Base-by-base conservation (phyloP, 768 basidiomycete genomes). In the Pleurotus pulmonarius region DNA sequence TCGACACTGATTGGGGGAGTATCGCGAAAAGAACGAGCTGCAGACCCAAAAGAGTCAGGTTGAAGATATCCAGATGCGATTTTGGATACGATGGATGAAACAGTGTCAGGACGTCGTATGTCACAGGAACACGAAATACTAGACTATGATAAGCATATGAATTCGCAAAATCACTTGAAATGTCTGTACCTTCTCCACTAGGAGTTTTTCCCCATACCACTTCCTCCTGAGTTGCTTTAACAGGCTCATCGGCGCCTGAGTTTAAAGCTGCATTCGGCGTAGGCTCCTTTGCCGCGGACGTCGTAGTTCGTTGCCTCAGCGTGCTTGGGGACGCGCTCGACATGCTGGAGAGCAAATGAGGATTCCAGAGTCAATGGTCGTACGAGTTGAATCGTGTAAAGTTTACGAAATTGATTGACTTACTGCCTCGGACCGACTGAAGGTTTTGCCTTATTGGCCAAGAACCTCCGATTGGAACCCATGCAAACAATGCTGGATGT, bases 51-150 rank as follows among this genome's bases (percentile, higher is more conserved):
- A 94, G 77, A 2, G 80, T 81, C n/a, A 98, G 75, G 61, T 92
- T 96, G 56, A 95, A 68, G 15, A 94, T 64, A 69, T 98, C 95
- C 37, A 98, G 75, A 64, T 97, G 90, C 61, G 88, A 95, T 71
- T 95, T 95, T 0, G 87, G 86, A 64, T 89, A 85, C 0, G 77
- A 75, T 3, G 93, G 93, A 69, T 93, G 79, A 67, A 96, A 92
- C 4, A 96, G 76, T 0, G 93, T 94, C 60, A 95, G 67, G 16
- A 94, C 90, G 69, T 94, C 91, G 69, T 94, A 90, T 0, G 94
- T 96, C 16, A 93, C 91, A 9, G 94, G 94, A 44, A 96, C 92
- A 58, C 85, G 83, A 68, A 99, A 99, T 5, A 97, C 94, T 98
- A 60, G 25, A 8, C 57, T 58, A 59, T 34, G 24, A 58, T 53